phyloP scores from a whole-genome alignment of 768 basidiomycete species.

The Dacryopinax primogenitus region DNA sequence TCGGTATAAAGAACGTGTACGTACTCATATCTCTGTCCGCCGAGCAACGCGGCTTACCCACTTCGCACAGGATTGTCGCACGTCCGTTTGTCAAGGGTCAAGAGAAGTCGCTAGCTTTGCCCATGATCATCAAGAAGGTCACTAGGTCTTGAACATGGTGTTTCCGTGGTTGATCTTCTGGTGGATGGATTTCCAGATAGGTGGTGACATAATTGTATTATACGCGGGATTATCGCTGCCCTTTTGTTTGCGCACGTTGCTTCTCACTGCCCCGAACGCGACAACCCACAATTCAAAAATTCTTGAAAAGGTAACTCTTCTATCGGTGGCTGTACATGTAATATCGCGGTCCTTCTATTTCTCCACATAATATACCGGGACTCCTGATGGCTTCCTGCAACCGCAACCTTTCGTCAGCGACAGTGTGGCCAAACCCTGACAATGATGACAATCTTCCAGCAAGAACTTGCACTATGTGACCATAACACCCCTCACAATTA shows the following conservation, averaged over 20 bases:
- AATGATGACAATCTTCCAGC: neutral
- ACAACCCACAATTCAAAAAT: neutral
- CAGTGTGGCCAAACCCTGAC: too few relatives aligned
- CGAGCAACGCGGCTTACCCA: neutral
- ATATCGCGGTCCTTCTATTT: neutral
- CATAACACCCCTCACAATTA: too few relatives aligned
- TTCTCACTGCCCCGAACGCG: too few relatives aligned
- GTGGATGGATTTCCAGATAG: too few relatives aligned
- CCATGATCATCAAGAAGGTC: constrained; percentile 2
- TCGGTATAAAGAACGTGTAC: constrained; percentile 8
- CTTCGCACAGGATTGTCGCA: neutral
- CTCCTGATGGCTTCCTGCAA: neutral
- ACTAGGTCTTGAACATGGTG: neutral
- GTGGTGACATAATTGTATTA: too few relatives aligned
- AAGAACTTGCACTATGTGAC: neutral
- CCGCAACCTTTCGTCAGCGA: too few relatives aligned
- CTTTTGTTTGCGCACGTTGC: too few relatives aligned
- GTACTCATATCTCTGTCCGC: neutral
- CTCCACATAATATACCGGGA: neutral
- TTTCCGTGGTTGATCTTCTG: neutral
- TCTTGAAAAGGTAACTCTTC: neutral
- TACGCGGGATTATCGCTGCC: too few relatives aligned
- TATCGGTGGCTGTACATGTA: neutral
- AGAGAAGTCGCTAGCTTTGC: neutral
- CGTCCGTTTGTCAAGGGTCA: neutral